Conservation (phyloP, 2,329 filamentous ascomycete genomes). For the Colletotrichum orchidophilum region DNA sequence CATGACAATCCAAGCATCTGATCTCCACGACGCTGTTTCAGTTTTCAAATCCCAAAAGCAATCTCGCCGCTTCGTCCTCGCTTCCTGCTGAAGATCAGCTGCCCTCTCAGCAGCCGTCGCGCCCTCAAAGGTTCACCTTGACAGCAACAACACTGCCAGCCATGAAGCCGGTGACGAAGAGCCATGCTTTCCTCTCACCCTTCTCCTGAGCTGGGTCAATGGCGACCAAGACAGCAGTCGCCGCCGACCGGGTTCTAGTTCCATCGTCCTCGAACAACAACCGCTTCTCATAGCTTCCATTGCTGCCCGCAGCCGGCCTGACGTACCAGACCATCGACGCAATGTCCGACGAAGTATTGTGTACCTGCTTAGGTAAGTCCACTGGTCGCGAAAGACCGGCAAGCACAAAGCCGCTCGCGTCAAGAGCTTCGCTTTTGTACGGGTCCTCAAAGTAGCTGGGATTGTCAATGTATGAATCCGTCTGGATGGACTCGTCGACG, state of each 20-base stretch:
- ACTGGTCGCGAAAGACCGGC: constrained; percentile 55
- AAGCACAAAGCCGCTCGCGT: constrained; percentile 64
- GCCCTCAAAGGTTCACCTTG: constrained; percentile 55
- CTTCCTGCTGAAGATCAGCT: background rate
- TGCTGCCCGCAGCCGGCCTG: constrained; percentile 10
- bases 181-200: constrained; percentile 60
- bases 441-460: constrained; percentile 66
- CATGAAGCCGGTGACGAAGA: constrained; percentile 67
- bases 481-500: constrained; percentile 51
- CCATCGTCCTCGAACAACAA: constrained; percentile 69
- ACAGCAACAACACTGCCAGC: constrained; percentile 59
- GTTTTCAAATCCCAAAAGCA: no score
- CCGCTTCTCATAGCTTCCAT: constrained; percentile 51
- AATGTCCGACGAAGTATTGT: constrained; percentile 49
- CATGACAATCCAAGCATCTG: no score
- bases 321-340: constrained; percentile 57
- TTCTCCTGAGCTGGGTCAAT: constrained; percentile 56
- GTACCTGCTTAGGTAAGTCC: constrained; percentile 45
- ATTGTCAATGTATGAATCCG: constrained; percentile 63
- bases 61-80: no score
- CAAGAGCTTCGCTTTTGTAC: constrained; percentile 51
- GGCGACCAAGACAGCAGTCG: constrained; percentile 61
- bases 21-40: no score
- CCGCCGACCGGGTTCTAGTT: constrained; percentile 56
- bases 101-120: background rate